Base-by-base conservation (phyloP, 192 early-diverging fungal genomes). In the Podila epicladia region DNA sequence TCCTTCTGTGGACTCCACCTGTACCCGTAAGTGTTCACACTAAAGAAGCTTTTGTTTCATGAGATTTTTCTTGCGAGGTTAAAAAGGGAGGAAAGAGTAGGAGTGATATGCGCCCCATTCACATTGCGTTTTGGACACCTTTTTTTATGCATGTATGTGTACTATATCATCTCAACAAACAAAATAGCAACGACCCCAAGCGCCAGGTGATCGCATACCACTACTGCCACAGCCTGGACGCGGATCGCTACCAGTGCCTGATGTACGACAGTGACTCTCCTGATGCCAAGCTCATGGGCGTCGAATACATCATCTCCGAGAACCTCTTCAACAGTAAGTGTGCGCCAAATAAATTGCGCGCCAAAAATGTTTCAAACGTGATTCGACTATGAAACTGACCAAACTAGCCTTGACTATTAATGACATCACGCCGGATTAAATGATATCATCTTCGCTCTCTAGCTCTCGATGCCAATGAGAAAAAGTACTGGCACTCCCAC, bases 271-370 rank as follows among this genome's bases (percentile, higher is more conserved):
- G 72, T 20, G 51, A 79, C 29, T 63, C 58, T 6, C 12, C 49
- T 33, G 38, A 80, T 50, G 89, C 88, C 26, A 64, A 86, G 15
- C 64, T 91, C 7, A 85, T 91, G 37, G 89, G 83, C 19, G 77
- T 91, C 37, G 89, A 91, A 65, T 91, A 91, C 71, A 87, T 91
- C 20, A 91, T 91, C 45, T 86, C 88, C 9, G 82, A 83, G 28
- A 79, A 77, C 49, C 71, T 89, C 8, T 91, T 84, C 77, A 64
- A 86, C 9, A 19, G 85, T 84, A 71, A 20, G 82, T 74, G 4
- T 12, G 28, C 1, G 29, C 29, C 29, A 29, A 29, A 29, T 2
- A 29, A 29, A 29, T 2, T 2, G 29, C 29, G 29, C n/a, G n/a
- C n/a, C n/a, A n/a, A n/a, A n/a, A n/a, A n/a, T n/a, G n/a, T n/a